Conservation (phyloP, 805 yeast genomes). For the Suhomyces prunicola region DNA sequence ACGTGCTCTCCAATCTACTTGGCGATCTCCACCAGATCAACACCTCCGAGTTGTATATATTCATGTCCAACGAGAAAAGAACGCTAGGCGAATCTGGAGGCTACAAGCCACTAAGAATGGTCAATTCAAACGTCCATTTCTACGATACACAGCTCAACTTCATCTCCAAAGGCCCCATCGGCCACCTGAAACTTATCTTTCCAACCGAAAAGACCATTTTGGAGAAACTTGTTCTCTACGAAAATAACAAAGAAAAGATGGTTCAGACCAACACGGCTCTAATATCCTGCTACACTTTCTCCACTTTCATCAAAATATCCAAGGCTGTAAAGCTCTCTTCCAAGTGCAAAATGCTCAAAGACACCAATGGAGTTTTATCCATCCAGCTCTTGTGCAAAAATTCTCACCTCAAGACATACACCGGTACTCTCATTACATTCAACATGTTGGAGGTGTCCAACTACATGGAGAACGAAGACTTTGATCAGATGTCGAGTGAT, state of each 20-base stretch:
- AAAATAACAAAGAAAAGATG: slow-evolving; percentile 18
- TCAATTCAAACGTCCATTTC: slow-evolving; percentile 3
- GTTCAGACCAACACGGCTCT: slow-evolving; percentile 18
- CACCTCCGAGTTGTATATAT: slow-evolving; percentile 33
- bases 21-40: slow-evolving; percentile 36
- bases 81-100: slow-evolving; percentile 5
- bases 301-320: slow-evolving; percentile 30
- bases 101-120: background rate
- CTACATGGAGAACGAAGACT: slow-evolving; percentile 11
- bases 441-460: slow-evolving; percentile 35
- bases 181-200: slow-evolving; percentile 60
- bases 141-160: slow-evolving; percentile 45
- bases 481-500: background rate
- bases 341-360: slow-evolving; percentile 39
- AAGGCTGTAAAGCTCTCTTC: slow-evolving; percentile 36
- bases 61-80: slow-evolving; percentile 21
- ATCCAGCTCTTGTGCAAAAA: slow-evolving; percentile 39
- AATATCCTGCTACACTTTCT: slow-evolving; percentile 31
- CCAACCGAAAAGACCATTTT: slow-evolving; percentile 63
- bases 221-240: slow-evolving; percentile 52
- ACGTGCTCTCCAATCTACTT: slow-evolving; percentile 32
- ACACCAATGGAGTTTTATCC: slow-evolving; percentile 32
- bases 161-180: slow-evolving; percentile 71
- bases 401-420: slow-evolving; percentile 21
- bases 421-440: slow-evolving; percentile 39